Conservation (phyloP, 2,329 filamentous ascomycete species). For the Sclerotinia spermophila region DNA sequence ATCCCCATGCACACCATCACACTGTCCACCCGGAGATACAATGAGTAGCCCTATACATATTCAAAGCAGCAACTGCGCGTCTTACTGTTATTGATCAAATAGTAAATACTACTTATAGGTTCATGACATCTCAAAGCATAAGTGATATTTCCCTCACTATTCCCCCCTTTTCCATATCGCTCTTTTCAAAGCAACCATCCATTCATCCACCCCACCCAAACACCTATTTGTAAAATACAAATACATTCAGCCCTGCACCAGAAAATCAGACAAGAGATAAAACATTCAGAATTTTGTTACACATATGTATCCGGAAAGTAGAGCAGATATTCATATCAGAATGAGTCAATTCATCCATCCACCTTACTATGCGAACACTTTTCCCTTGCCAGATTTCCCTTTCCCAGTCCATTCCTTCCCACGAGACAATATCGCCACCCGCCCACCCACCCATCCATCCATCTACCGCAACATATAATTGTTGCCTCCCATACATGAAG, state of each 20-base stretch:
- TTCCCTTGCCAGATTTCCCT: neutral
- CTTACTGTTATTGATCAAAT: neutral
- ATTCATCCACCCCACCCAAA: neutral
- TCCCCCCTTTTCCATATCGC: neutral
- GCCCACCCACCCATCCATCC: neutral
- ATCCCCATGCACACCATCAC: neutral
- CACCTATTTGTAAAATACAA: neutral
- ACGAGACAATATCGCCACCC: neutral
- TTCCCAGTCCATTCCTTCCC: neutral
- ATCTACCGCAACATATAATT: neutral
- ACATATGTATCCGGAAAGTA: conserved; percentile 5
- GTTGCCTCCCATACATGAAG: neutral
- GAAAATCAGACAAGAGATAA: neutral
- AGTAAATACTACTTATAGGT: neutral
- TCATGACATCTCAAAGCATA: neutral
- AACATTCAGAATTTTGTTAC: conserved; percentile 6
- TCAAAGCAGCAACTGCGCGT: neutral
- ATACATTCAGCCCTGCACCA: neutral
- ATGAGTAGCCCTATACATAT: neutral
- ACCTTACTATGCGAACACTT: neutral
- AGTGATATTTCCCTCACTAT: neutral
- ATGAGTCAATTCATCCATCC: neutral
- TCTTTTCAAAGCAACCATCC: neutral
- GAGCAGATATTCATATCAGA: conserved; percentile 1
- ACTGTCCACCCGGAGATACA: neutral